These are phyloP conservation scores for Phytopythium oedochilum DNA, from an alignment of 352 stramenopile species.

Conservation along the genomic window DNA sequence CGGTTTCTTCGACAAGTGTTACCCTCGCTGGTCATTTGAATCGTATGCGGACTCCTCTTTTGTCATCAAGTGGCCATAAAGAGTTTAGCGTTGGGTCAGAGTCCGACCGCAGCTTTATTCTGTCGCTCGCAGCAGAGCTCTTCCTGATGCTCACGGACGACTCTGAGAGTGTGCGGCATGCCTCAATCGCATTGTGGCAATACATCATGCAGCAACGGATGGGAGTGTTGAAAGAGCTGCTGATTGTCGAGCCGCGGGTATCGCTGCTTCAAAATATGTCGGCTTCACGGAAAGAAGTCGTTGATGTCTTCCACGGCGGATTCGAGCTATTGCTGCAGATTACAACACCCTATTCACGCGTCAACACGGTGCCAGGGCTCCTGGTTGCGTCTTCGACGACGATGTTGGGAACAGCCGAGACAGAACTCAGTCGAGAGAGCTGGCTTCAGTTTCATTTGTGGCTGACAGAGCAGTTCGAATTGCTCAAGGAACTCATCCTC, in stretches of 20 bases:
- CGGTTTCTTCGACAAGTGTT: background rate
- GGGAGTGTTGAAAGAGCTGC: constrained; percentile 63
- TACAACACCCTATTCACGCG: background rate
- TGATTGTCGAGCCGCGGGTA: constrained; percentile 66
- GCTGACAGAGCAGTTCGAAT: constrained; percentile 55
- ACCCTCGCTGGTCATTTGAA: constrained; percentile 29
- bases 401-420: background rate
- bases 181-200: constrained; percentile 60
- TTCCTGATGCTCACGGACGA: constrained; percentile 68
- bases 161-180: constrained; percentile 31
- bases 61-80: constrained; percentile 35
- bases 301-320: constrained; percentile 72
- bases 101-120: constrained; percentile 66
- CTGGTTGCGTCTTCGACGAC: too few species aligned
- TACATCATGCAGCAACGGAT: constrained; percentile 70
- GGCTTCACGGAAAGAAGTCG: constrained; percentile 60
- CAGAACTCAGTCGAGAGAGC: constrained; percentile 35
- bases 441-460: constrained; percentile 82
- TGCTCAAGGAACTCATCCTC: constrained; percentile 70
- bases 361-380: background rate
- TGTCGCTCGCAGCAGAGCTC: constrained; percentile 50
- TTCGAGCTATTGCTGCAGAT: constrained; percentile 67
- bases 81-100: constrained; percentile 65
- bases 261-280: constrained; percentile 69
- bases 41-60: constrained; percentile 40